These are phyloP conservation scores for Mycena epipterygia DNA, from an alignment of 768 basidiomycete species.

Conservation along the genomic window DNA sequence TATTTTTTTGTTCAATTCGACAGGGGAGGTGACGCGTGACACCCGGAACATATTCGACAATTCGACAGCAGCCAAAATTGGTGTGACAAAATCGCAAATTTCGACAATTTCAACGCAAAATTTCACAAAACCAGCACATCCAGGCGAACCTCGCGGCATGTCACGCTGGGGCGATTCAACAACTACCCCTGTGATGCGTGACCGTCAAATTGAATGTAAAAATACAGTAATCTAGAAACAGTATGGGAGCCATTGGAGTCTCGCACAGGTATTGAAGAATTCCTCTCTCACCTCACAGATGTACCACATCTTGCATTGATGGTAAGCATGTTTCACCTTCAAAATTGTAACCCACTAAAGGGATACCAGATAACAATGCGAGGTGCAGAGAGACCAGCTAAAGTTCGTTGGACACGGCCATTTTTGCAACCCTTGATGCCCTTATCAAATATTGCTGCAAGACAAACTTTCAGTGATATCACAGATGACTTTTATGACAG, in stretches of 20 bases:
- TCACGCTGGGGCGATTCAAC: too few species aligned
- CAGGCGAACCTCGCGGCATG: too few species aligned
- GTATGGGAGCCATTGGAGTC: background rate
- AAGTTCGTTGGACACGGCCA: background rate
- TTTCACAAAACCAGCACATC: too few species aligned
- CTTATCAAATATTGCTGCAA: background rate
- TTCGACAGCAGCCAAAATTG: too few species aligned
- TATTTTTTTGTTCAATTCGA: too few species aligned
- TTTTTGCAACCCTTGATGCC: background rate
- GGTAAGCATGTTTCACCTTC: background rate
- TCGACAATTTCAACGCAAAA: too few species aligned
- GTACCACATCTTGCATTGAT: background rate
- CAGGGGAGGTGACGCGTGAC: too few species aligned
- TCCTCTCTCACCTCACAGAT: background rate
- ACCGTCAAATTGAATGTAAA: too few species aligned
- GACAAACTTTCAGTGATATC: background rate
- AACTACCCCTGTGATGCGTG: too few species aligned
- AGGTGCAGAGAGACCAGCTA: background rate
- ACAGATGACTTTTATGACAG: background rate
- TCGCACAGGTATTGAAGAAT: background rate
- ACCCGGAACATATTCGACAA: too few species aligned
- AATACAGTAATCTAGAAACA: constrained; percentile 13
- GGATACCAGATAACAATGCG: background rate
- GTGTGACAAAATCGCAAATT: too few species aligned
- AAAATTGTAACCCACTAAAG: background rate